phyloP scores from a whole-genome alignment of 2,329 filamentous ascomycete species.

The Coleophoma cylindrospora region DNA sequence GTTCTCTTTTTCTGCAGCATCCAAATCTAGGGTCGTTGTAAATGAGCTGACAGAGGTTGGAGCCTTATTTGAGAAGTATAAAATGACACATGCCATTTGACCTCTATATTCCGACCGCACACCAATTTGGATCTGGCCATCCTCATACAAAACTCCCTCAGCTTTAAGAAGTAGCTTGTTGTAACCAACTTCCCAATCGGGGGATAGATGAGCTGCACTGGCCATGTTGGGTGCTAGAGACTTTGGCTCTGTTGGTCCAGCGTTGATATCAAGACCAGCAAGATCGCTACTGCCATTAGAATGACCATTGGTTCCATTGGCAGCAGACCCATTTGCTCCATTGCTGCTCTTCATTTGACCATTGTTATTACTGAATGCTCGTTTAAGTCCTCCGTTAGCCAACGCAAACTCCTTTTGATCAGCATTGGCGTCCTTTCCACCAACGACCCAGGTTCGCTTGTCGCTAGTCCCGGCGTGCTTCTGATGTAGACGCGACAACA shows the following conservation, averaged over 20 bases:
- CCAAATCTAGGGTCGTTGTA: constrained; percentile 87
- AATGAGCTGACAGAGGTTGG: constrained; percentile 81
- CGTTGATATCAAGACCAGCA: constrained; percentile 73
- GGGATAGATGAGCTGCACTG: constrained; percentile 85
- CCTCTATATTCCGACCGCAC: constrained; percentile 89
- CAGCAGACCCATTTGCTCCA: neutral
- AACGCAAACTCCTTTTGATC: constrained; percentile 76
- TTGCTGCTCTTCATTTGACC: constrained; percentile 32
- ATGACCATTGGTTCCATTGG: constrained; percentile 45
- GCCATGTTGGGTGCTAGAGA: constrained; percentile 73
- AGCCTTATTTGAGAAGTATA: constrained; percentile 95
- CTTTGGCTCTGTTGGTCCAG: constrained; percentile 52
- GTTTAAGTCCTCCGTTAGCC: constrained; percentile 74
- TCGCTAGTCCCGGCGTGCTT: constrained; percentile 92
- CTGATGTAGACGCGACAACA: constrained; percentile 88
- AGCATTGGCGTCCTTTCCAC: constrained; percentile 87
- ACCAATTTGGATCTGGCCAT: constrained; percentile 88
- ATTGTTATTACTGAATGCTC: constrained; percentile 61
- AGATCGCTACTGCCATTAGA: constrained; percentile 59
- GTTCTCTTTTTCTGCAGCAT: constrained; percentile 56
- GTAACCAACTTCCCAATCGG: constrained; percentile 90
- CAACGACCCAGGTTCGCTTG: constrained; percentile 96
- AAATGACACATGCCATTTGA: constrained; percentile 91
- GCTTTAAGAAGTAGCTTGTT: constrained; percentile 72
- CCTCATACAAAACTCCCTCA: constrained; percentile 91